Evolutionary conservation across 129 eudicot species (phyloP).

Genomic region (Apium graveolens): DNA sequence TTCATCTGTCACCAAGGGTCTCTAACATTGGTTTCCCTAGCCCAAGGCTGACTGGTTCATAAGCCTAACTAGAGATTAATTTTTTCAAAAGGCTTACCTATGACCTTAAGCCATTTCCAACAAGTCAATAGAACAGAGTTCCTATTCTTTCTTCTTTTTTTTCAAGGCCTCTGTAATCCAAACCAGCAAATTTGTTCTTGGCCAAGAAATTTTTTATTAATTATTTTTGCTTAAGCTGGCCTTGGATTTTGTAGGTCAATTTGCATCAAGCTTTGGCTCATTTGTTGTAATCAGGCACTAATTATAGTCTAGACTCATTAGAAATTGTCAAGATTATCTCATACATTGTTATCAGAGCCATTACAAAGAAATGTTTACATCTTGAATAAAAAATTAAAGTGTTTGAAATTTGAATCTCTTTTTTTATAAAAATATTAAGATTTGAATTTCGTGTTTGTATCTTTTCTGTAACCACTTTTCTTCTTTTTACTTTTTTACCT

Average conservation of each 20-base stretch:
- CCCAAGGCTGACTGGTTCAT: slow-evolving; percentile 12
- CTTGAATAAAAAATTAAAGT: background rate
- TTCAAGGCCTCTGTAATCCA: background rate
- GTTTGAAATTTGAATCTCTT: background rate
- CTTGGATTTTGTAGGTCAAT: background rate
- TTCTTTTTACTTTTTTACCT: background rate
- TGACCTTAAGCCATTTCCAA: background rate
- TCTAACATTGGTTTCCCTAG: slow-evolving; percentile 36
- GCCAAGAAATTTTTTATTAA: background rate
- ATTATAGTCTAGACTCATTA: background rate
- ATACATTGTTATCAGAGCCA: background rate
- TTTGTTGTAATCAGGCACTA: background rate
- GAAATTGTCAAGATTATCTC: background rate
- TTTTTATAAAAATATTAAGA: background rate
- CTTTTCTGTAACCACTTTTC: background rate
- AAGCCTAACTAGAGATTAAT: background rate
- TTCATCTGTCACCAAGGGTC: slow-evolving; percentile 44
- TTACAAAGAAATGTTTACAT: background rate
- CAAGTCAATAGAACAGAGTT: background rate
- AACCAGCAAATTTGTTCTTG: background rate
- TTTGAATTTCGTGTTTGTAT: background rate
- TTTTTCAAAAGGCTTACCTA: background rate
- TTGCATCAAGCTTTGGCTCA: background rate
- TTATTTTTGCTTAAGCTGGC: background rate
- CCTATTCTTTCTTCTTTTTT: background rate